Conservation (phyloP, 805 yeast species). For the Sugiyamaella boreocaroliniensis region DNA sequence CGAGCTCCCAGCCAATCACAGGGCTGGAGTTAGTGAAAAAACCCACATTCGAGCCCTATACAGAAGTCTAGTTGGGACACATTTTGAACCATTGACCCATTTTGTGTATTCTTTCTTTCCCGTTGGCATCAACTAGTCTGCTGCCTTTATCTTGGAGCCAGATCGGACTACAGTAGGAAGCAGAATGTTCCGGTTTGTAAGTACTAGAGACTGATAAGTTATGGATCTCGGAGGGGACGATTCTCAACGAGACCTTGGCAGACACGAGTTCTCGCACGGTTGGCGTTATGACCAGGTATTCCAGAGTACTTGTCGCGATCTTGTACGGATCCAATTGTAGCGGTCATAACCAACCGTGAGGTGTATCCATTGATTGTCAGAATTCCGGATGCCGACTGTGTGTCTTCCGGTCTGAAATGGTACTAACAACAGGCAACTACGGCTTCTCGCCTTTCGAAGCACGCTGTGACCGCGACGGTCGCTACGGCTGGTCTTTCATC, state of each 20-base stretch:
- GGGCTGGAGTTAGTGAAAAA: constrained; percentile 5
- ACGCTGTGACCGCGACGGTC: constrained; percentile 43
- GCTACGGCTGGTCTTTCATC: constrained; percentile 75
- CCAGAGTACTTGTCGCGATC: neutral
- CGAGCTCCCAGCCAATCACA: constrained; percentile 11
- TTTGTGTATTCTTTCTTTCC: neutral
- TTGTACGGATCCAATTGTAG: neutral
- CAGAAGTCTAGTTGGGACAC: neutral
- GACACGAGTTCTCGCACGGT: neutral
- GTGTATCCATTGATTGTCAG: neutral
- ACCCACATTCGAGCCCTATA: neutral
- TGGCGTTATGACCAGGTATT: neutral
- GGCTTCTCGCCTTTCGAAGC: constrained; percentile 31
- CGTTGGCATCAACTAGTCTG: constrained; percentile 13
- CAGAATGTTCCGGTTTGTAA: neutral
- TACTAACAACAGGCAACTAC: constrained; percentile 14
- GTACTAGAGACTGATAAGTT: neutral
- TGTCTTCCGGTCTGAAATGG: neutral
- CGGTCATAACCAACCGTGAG: neutral
- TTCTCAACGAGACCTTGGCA: no score
- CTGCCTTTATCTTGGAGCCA: constrained; percentile 10
- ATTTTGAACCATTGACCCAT: neutral
- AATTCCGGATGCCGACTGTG: neutral
- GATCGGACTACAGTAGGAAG: neutral
- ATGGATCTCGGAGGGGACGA: no score